A percentile compares a stretch with the other conserved stretches of the same genome.
phyloP scores from a whole-genome alignment of 2,329 filamentous ascomycete genomes.

The Bipolaris sorokiniana region DNA sequence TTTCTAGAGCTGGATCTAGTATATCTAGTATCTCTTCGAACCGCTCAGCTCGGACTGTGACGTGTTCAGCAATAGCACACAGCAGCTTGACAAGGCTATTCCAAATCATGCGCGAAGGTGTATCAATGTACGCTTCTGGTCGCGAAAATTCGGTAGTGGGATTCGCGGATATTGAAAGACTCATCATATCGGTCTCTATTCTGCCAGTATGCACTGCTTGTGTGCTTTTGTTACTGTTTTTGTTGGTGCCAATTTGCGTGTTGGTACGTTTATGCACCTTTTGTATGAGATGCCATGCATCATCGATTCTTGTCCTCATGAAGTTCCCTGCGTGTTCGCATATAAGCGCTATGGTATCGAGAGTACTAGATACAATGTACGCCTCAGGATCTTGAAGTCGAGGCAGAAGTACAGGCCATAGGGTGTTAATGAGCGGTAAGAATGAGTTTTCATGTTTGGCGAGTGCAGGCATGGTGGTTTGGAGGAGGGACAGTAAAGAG shows the following conservation, averaged over 20 bases:
- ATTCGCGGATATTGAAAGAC: slow-evolving; percentile 3
- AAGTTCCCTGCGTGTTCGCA: slow-evolving; percentile 81
- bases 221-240: slow-evolving; percentile 2
- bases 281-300: slow-evolving; percentile 68
- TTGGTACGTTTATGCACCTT: slow-evolving; percentile 35
- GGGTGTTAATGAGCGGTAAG: slow-evolving; percentile 83
- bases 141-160: slow-evolving; percentile 5
- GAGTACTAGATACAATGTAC: slow-evolving; percentile 72
- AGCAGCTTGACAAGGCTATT: slow-evolving; percentile 66
- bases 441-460: slow-evolving; percentile 80
- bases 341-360: slow-evolving; percentile 70
- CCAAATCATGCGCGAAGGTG: slow-evolving; percentile 69
- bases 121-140: slow-evolving; percentile 54
- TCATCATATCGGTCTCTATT: slow-evolving; percentile 13
- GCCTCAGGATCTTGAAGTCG: slow-evolving; percentile 70
- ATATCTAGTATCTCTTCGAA: slow-evolving; percentile 75
- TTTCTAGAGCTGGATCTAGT: slow-evolving; percentile 53
- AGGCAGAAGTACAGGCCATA: slow-evolving; percentile 84
- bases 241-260: slow-evolving; percentile 10
- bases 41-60: slow-evolving; percentile 69
- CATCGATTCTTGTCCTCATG: slow-evolving; percentile 74
- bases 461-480: slow-evolving; percentile 73
- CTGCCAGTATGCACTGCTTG: slow-evolving; percentile 2
- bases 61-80: slow-evolving; percentile 65
- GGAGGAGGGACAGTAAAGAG: slow-evolving; percentile 77